phyloP scores from a whole-genome alignment of 2,329 filamentous ascomycete genomes.

The Colletotrichum liriopes region DNA sequence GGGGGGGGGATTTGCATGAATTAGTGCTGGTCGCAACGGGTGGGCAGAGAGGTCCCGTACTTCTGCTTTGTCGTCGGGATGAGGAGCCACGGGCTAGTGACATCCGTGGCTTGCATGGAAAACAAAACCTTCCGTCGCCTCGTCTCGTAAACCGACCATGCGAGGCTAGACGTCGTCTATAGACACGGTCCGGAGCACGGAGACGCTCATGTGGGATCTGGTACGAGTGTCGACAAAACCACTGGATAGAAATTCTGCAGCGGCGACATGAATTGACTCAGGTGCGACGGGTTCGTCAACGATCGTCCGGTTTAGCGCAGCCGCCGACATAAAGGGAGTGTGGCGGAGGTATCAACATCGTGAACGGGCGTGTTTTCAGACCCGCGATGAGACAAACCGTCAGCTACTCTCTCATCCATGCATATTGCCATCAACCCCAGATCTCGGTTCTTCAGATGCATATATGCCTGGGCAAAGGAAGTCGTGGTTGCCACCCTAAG shows the following conservation, averaged over 20 bases:
- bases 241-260: no score
- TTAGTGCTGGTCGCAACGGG: conserved; percentile 13
- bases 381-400: background rate
- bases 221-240: background rate
- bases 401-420: background rate
- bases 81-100: conserved; percentile 24
- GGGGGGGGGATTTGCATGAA: background rate
- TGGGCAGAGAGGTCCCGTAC: background rate
- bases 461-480: background rate
- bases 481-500: background rate
- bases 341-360: background rate
- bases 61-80: conserved; percentile 30
- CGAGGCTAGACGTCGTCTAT: background rate
- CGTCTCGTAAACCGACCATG: background rate
- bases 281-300: background rate
- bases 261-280: background rate
- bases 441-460: background rate
- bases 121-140: background rate
- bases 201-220: background rate
- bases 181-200: background rate
- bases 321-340: background rate
- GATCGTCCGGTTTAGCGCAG: background rate
- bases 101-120: conserved; percentile 34
- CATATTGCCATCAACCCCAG: background rate
- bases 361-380: background rate